phyloP scores from a whole-genome alignment of 208 protist species.

The Wallacemonas sp. region DNA sequence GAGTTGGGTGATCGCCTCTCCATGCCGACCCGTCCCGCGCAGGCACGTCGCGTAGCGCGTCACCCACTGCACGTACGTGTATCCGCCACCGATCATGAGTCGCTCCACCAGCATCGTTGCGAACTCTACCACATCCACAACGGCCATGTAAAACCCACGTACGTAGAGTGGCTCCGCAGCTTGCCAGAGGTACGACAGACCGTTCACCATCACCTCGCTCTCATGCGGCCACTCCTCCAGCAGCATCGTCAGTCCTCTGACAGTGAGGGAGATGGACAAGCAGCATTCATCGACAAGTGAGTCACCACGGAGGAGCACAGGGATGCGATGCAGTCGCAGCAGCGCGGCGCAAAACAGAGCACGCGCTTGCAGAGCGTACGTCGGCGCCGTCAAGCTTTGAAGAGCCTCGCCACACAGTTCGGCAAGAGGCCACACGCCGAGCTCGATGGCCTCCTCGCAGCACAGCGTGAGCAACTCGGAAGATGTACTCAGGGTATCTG shows the following conservation, averaged over 20 bases:
- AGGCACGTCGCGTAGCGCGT: slow-evolving; percentile 67
- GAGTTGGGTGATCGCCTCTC: slow-evolving; percentile 52
- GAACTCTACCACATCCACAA: slow-evolving; percentile 70
- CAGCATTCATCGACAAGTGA: slow-evolving; percentile 49
- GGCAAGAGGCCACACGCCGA: slow-evolving; percentile 62
- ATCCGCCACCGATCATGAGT: slow-evolving; percentile 60
- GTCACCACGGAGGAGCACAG: slow-evolving; percentile 28
- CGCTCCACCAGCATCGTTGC: slow-evolving; percentile 67
- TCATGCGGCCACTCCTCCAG: slow-evolving; percentile 73
- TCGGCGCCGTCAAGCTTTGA: slow-evolving; percentile 25
- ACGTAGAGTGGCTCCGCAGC: slow-evolving; percentile 49
- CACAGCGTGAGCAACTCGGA: slow-evolving; percentile 73
- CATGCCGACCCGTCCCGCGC: slow-evolving; percentile 40
- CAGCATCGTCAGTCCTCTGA: slow-evolving; percentile 64
- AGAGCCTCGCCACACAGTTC: slow-evolving; percentile 39
- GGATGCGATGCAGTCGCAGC: slow-evolving; percentile 44
- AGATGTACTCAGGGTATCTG: slow-evolving; percentile 4
- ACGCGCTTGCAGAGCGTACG: slow-evolving; percentile 50
- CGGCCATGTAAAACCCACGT: slow-evolving; percentile 34
- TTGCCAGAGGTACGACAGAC: slow-evolving; percentile 68
- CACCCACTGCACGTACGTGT: slow-evolving; percentile 75
- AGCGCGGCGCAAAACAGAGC: slow-evolving; percentile 65
- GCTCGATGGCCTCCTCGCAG: slow-evolving; percentile 69
- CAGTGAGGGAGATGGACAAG: slow-evolving; percentile 40
- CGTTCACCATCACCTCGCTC: slow-evolving; percentile 36